Conservation (phyloP, 129 eudicot species). For the Deinandra increscens region DNA sequence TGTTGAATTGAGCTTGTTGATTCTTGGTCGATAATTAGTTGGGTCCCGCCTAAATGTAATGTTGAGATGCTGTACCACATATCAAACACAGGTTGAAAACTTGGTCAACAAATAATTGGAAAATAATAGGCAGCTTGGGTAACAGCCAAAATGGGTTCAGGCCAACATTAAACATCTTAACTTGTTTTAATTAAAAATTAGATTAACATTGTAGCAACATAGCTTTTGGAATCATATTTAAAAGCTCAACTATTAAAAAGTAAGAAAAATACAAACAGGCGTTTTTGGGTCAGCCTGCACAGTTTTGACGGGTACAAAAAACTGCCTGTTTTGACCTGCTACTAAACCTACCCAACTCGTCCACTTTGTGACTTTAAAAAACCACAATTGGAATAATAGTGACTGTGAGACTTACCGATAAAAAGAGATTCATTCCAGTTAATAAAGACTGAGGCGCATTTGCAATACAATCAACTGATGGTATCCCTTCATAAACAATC, state of each 20-base stretch:
- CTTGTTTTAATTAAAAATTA: background rate
- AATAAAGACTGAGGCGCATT: slow-evolving; percentile 78
- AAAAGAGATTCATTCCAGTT: slow-evolving; percentile 86
- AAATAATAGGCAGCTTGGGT: background rate
- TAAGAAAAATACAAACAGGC: background rate
- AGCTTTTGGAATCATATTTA: background rate
- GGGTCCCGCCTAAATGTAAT: slow-evolving; percentile 89
- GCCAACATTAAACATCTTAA: background rate
- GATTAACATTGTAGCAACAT: background rate
- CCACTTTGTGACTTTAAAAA: slow-evolving; percentile 39
- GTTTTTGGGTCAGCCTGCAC: background rate
- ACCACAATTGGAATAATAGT: background rate
- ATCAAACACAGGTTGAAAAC: background rate
- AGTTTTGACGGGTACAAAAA: background rate
- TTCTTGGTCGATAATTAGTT: slow-evolving; percentile 73
- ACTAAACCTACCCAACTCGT: background rate
- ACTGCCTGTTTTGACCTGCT: background rate
- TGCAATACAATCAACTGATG: slow-evolving; percentile 79
- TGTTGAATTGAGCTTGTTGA: slow-evolving; percentile 83
- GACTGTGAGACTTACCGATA: slow-evolving; percentile 57
- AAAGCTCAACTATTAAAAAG: background rate
- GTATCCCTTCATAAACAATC: slow-evolving; percentile 76
- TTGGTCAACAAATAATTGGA: background rate
- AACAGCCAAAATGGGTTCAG: background rate
- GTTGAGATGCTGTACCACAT: slow-evolving; percentile 63